Base-by-base conservation (phyloP, 192 early-diverging fungal species). In the Diversispora epigaea region DNA sequence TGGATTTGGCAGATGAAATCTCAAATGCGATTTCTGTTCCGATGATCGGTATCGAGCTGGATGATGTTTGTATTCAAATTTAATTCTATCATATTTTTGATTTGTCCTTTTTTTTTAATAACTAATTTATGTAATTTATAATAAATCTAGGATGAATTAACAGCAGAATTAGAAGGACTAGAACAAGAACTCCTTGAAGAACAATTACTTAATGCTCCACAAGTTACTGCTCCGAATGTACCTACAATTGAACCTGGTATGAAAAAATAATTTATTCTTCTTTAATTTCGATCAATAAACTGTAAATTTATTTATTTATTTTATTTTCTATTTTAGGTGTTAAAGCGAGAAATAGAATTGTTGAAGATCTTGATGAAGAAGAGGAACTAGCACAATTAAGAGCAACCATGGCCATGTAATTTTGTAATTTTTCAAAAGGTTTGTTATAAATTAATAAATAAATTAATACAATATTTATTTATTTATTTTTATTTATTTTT, bases 1-100 rank as follows among this genome's bases (percentile, higher is more conserved):
- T 98, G 93, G 95, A 96, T 74, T 78, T 96, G 73, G 93, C 95
- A 19, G 95, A 96, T 77, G 97, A 98, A 82, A 89, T 99, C 11
- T 92, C 90, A 17, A 93, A 96, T 47, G 96, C 94, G 9, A 95
- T 99, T 77, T 91, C 95, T 55, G 90, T 91, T 80, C 96, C 95
- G 0, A 87, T 95, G 75, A 91, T 95, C 77, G 96, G 95, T 6
- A 81, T 89, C n/a, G 94, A 95, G 39, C 76, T 96, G 79, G 96
- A 99, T 76, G 96, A 98, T 78, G 86, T 88, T 44, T 70, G 47
- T 10, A 22, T 46, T 68, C 25, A 32, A 32, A 32, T 32, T 32
- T 32, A 32, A 32, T 32, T 32, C 25, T 32, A 32, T 32, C 2
- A 32, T 32, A 11, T 22, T 75, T 44, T 73, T 66, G n/a, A 44